These are phyloP conservation scores for Trametes sanguinea DNA, from an alignment of 768 basidiomycete genomes.

Conservation along the genomic window DNA sequence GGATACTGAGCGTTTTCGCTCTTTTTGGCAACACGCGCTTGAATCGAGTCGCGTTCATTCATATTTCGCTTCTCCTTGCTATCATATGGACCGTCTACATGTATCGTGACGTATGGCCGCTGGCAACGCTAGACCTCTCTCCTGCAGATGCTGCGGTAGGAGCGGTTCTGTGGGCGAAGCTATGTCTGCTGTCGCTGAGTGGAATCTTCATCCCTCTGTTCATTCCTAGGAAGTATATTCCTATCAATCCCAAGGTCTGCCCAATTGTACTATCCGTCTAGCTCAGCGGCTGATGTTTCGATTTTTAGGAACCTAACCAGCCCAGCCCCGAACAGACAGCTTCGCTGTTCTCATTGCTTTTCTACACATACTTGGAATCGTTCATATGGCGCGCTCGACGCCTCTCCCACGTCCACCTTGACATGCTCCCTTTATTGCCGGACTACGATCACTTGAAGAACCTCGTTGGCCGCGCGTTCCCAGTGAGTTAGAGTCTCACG, in stretches of 20 bases:
- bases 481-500: constrained; percentile 19
- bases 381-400: constrained; percentile 35
- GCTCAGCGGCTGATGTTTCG: too few relatives aligned
- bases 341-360: constrained; percentile 40
- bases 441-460: constrained; percentile 35
- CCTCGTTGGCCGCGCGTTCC: constrained; percentile 29
- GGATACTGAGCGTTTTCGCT: constrained; percentile 35
- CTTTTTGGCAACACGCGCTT: constrained; percentile 29
- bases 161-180: constrained; percentile 39
- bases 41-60: constrained; percentile 31
- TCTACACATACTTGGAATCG: constrained; percentile 44
- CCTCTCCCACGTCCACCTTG: constrained; percentile 34
- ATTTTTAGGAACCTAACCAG: neutral
- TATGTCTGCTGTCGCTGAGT: constrained; percentile 37
- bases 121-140: constrained; percentile 35
- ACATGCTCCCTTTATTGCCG: constrained; percentile 38
- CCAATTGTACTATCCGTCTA: too few relatives aligned
- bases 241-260: constrained; percentile 39
- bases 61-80: constrained; percentile 38
- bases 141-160: constrained; percentile 39
- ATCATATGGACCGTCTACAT: constrained; percentile 37
- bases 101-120: constrained; percentile 43
- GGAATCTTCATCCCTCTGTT: constrained; percentile 41
- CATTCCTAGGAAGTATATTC: constrained; percentile 42
- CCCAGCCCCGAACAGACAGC: constrained; percentile 46